Base-by-base conservation (phyloP, 345 rosid genomes). In the Heritiera littoralis region DNA sequence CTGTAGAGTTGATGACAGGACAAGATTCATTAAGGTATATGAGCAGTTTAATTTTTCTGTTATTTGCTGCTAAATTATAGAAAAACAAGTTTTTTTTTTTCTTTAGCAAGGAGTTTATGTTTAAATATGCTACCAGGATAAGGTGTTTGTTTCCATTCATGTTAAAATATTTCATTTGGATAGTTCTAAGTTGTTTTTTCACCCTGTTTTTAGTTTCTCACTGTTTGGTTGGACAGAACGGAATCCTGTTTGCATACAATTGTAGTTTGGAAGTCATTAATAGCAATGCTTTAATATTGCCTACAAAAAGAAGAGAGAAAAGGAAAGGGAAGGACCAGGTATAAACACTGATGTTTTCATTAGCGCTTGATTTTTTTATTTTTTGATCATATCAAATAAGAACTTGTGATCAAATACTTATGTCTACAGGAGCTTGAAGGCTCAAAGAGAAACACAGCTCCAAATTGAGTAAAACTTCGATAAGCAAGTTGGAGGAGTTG, bases 401-500 rank as follows among this genome's bases (percentile, higher is more conserved):
- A 74, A n/a, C 13, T 41, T 23, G 51, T 28, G 38, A 59, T 49
- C n/a, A 49, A 71, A 28, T 23, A 17, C 55, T 1, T 15, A 8
- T 56, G 66, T 46, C n/a, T 63, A 18, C 71, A 76, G 71, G 45
- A 11, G 41, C 60, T 63, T 63, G 71, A 48, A 76, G 41, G 69
- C 55, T 52, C 45, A 80, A 80, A 63, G 59, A 72, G 56, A 80
- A 75, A 54, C 67, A 76, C 52, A 76, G 41, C 12, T 79, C 82
- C 4, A 77, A 77, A 58, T 18, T 83, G 52, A 89, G 94, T 86
- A 92, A 92, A 78, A 89, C 91, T 18, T 92, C 86, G 86, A 83
- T 87, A 82, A 88, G 91, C 60, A 93, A 90, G 81, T 77, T 92
- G 83, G 90, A 90, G 90, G 92, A 93, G 89, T 55, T 93, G 71